Evolutionary conservation across 345 rosid genomes (phyloP).

Genomic region (Salix viminalis): DNA sequence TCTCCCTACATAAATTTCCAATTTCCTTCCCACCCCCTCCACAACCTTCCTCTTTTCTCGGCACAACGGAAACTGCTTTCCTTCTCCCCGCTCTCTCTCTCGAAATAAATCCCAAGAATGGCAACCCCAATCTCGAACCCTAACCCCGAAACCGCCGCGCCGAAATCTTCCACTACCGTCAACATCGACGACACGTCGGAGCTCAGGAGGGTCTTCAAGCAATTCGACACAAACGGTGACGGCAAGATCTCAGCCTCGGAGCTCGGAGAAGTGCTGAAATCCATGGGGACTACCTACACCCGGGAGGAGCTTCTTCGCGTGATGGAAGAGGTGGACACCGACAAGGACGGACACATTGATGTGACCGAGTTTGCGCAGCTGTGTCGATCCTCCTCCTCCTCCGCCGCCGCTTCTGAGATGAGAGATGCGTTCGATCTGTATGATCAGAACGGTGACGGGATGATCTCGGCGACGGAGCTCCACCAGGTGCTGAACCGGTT

Average conservation of each 20-base stretch:
- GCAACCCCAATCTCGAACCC: not conserved
- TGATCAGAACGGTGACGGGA: slow-evolving; percentile 73
- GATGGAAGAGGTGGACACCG: slow-evolving; percentile 69
- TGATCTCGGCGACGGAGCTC: slow-evolving; percentile 65
- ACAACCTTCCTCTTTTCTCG: not conserved
- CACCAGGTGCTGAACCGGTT: slow-evolving; percentile 62
- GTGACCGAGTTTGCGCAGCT: slow-evolving; percentile 57
- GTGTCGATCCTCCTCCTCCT: slow-evolving; percentile 46
- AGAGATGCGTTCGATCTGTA: slow-evolving; percentile 89
- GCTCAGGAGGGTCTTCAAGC: slow-evolving; percentile 59
- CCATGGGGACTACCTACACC: slow-evolving; percentile 54
- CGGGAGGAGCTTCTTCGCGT: slow-evolving; percentile 47
- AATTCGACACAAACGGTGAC: slow-evolving; percentile 78
- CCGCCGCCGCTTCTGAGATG: slow-evolving; percentile 43
- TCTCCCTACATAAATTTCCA: not conserved
- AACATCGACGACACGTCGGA: slow-evolving; percentile 28
- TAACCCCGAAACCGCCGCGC: not conserved
- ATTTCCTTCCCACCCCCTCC: not conserved
- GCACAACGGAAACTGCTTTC: not conserved
- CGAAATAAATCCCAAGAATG: not conserved
- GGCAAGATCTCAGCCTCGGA: slow-evolving; percentile 79
- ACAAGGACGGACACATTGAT: slow-evolving; percentile 70
- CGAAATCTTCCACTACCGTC: not conserved
- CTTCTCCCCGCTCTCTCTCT: not conserved
- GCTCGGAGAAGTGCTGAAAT: slow-evolving; percentile 56